Conservation (phyloP, 208 protist genomes). For the Leishmania arabica region DNA sequence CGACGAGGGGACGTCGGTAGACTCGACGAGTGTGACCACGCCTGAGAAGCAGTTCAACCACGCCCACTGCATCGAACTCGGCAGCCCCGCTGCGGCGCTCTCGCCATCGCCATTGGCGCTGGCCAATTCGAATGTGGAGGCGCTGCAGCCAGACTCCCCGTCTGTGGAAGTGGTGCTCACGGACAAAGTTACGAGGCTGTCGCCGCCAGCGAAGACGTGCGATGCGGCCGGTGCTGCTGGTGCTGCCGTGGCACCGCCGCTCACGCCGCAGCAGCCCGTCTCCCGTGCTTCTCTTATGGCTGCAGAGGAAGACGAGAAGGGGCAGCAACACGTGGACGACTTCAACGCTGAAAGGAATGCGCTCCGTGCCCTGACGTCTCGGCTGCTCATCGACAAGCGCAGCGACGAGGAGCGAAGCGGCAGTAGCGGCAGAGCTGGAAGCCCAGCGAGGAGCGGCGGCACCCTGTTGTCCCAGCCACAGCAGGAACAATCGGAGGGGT, state of each 20-base stretch:
- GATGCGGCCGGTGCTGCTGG: not conserved
- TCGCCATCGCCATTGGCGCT: not conserved
- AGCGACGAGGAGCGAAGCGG: not conserved
- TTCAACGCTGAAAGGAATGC: not conserved
- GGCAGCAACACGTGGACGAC: not conserved
- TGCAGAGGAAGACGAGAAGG: not conserved
- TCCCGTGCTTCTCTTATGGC: not conserved
- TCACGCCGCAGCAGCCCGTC: not conserved
- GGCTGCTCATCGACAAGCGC: not conserved
- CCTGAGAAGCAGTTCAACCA: constrained; percentile 25
- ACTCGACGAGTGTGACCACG: constrained; percentile 15
- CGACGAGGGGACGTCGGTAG: not conserved
- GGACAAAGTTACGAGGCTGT: constrained; percentile 16
- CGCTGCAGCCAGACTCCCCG: not conserved
- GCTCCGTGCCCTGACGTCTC: not conserved
- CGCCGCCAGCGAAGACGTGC: not conserved
- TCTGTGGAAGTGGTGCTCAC: constrained; percentile 14
- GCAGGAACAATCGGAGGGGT: not conserved
- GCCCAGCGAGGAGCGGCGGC: not conserved
- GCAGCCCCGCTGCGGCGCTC: not conserved
- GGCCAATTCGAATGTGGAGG: not conserved
- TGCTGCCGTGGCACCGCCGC: not conserved
- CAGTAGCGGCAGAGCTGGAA: not conserved
- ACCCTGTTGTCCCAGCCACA: not conserved
- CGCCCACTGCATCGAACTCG: not conserved